Percentiles rank a stretch among this genome's conserved stretches.
Evolutionary conservation across 2,329 filamentous ascomycete species (phyloP).

Genomic region (Ophiosphaerella narmari): DNA sequence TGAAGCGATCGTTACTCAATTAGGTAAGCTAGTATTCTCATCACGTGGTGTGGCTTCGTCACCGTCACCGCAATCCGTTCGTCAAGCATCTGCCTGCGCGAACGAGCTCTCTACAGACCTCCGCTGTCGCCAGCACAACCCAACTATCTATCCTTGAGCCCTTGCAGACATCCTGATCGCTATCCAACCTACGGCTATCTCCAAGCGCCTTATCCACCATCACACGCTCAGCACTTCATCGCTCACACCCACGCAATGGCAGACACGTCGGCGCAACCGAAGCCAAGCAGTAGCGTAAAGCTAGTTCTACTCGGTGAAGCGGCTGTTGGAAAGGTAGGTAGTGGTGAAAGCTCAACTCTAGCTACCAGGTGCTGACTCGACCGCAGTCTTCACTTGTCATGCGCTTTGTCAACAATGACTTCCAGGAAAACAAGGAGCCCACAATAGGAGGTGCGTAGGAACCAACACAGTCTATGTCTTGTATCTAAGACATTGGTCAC

Average conservation of each 20-base stretch:
- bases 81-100: conserved; percentile 4
- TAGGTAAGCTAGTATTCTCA: background rate
- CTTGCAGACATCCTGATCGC: too few species aligned
- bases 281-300: conserved; percentile 99
- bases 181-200: too few species aligned
- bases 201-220: background rate
- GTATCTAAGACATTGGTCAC: background rate
- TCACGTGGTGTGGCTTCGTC: conserved; percentile 1
- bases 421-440: conserved; percentile 99
- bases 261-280: conserved; percentile 71
- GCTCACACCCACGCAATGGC: conserved; percentile 61
- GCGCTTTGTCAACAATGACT: conserved; percentile 99
- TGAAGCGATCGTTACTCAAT: background rate
- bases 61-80: background rate
- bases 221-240: conserved; percentile 3
- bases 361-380: conserved; percentile 3
- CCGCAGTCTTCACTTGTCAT: conserved; percentile 89
- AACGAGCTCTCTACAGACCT: background rate
- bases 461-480: background rate
- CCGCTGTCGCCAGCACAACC: background rate
- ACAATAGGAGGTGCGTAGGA: conserved; percentile 84
- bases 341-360: background rate
- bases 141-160: background rate
- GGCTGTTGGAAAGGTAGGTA: conserved; percentile 90
- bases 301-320: conserved; percentile 96